Evolutionary conservation across 108 stramenopile species (phyloP).

Genomic region (Pseudonitzschia multiseries): DNA sequence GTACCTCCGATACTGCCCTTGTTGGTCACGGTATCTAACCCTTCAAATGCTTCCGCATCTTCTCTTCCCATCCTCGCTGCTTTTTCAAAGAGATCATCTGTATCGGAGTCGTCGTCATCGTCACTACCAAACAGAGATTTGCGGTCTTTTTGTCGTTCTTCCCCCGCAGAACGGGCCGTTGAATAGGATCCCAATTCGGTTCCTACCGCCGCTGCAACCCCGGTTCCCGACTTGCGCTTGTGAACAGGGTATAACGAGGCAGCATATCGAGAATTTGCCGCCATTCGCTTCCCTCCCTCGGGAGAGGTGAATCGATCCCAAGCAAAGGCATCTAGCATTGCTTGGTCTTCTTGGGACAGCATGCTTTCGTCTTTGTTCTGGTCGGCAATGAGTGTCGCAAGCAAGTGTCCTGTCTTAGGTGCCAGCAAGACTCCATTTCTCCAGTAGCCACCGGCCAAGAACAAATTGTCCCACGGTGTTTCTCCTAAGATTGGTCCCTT

Average conservation of each 20-base stretch:
- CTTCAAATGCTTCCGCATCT: constrained; percentile 58
- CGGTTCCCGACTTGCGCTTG: constrained; percentile 46
- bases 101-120: constrained; percentile 14
- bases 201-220: constrained; percentile 77
- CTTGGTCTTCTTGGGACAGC: constrained; percentile 43
- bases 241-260: constrained; percentile 82
- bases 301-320: constrained; percentile 80
- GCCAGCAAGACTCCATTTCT: constrained; percentile 92
- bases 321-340: constrained; percentile 63
- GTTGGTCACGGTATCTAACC: not conserved
- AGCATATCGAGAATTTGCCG: constrained; percentile 76
- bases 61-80: constrained; percentile 62
- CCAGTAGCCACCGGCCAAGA: constrained; percentile 93
- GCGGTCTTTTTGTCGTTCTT: constrained; percentile 67
- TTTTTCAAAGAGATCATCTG: constrained; percentile 59
- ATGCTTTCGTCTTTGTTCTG: constrained; percentile 19
- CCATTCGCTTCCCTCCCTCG: constrained; percentile 57
- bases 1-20: not conserved
- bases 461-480: constrained; percentile 83
- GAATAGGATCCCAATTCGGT: constrained; percentile 86
- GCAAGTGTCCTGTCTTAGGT: constrained; percentile 81
- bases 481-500: constrained; percentile 87
- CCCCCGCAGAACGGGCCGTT: constrained; percentile 65
- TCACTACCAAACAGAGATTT: constrained; percentile 41
- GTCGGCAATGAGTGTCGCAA: constrained; percentile 49